Evolutionary conservation across 2,329 filamentous ascomycete species (phyloP).

Genomic region (Chrysosporium queenslandicum): DNA sequence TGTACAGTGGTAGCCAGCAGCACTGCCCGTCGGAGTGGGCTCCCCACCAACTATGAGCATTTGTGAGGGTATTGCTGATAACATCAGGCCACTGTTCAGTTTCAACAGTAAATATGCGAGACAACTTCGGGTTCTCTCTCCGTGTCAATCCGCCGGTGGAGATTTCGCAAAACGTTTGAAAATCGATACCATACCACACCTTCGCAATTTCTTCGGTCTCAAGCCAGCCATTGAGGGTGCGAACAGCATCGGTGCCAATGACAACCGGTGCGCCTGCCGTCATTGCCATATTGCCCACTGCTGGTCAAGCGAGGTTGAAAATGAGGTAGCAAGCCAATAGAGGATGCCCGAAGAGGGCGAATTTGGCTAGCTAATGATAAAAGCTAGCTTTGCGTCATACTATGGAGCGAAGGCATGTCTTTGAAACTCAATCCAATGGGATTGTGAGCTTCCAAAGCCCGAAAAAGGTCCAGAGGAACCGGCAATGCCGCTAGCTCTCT

Average conservation of each 20-base stretch:
- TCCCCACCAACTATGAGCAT: neutral
- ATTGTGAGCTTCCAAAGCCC: neutral
- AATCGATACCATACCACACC: neutral
- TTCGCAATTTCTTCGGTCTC: neutral
- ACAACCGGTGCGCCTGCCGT: neutral
- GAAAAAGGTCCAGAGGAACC: neutral
- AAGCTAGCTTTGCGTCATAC: neutral
- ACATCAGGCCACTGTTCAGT: neutral
- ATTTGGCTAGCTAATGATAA: too few relatives aligned
- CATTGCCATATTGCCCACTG: neutral
- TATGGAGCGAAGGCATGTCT: neutral
- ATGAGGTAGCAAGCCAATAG: neutral
- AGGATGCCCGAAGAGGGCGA: too few relatives aligned
- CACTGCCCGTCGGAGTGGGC: neutral
- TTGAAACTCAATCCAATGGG: neutral
- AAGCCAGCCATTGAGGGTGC: neutral
- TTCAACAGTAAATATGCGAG: neutral
- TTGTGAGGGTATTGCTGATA: neutral
- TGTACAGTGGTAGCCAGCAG: neutral
- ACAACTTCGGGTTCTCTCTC: neutral
- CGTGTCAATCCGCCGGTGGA: neutral
- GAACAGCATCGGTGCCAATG: neutral
- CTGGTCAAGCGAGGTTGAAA: too few relatives aligned
- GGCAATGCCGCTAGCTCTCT: neutral
- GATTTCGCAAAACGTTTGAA: neutral